Base-by-base conservation (phyloP, 345 rosid species). In the Conringia planisiliqua region DNA sequence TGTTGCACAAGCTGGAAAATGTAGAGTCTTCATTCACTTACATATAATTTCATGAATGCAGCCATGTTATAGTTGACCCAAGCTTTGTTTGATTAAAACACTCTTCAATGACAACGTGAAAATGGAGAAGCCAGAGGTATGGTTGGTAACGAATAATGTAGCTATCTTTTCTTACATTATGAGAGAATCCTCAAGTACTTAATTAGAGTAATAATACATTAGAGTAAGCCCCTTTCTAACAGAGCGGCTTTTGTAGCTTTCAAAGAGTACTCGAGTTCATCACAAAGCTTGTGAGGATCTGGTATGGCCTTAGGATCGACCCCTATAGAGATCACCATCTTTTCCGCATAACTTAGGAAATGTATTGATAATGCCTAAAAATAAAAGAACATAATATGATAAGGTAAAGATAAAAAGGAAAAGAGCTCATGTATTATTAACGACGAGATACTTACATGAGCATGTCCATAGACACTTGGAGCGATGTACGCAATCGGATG, bases 361-460 rank as follows among this genome's bases (percentile, higher is more conserved):
- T 92, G 94, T 12, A 87, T 35, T 11, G 89, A 85, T 79, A 90
- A 33, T 27, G 91, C 94, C 97, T 90, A 48, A 8, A 1, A 9
- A 48, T 20, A 48, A 48, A 12, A 20, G 6, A 18, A 48, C 10
- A 20, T 18, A 8, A 20, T 20, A 20, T 6, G 16, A 33, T 14
- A 3, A 8, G 27, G 57, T 11, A 27, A 42, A 61, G 3, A 47
- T 24, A 46, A 30, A 6, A 30, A 30, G 24, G 2, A 22, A 1
- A 27, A 8, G 12, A 17, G 4, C 5, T 43, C 18, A 17, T 1
- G 7, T 18, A 14, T 3, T 22, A 27, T 42, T 42, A 13, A 14
- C 13, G n/a, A 39, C 22, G 33, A 20, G 39, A 42, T 33, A 33
- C 81, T 46, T 79, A 83, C 88, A 40, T 87, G 85, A 16, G 89